Percentiles rank a stretch among this genome's conserved stretches.
Conservation (phyloP, 306 rosid species). For the Datisca glomerata region DNA sequence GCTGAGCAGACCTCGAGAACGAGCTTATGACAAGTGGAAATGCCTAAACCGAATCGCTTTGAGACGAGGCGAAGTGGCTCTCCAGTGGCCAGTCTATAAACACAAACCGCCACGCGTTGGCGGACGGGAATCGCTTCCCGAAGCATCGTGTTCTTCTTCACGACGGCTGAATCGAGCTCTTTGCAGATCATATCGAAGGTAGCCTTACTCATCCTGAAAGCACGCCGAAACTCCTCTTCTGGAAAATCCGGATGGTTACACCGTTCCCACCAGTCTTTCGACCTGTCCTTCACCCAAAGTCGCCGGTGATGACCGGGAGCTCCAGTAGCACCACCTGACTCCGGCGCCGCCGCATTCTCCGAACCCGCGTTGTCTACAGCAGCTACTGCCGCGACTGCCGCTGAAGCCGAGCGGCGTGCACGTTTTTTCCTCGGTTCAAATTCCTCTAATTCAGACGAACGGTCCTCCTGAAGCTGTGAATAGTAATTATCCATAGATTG, state of each 20-base stretch:
- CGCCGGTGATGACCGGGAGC: conserved; percentile 33
- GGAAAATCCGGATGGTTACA: conserved; percentile 48
- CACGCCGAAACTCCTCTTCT: conserved; percentile 43
- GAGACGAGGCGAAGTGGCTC: conserved; percentile 70
- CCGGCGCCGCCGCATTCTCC: background rate
- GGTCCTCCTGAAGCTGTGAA: no score
- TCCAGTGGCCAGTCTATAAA: conserved; percentile 76
- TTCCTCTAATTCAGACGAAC: background rate
- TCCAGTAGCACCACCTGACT: background rate
- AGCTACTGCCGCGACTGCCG: background rate
- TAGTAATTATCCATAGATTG: no score
- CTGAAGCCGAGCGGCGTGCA: background rate
- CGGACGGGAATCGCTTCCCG: conserved; percentile 82
- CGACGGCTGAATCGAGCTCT: conserved; percentile 48
- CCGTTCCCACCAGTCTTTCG: conserved; percentile 73
- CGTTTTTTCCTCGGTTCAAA: background rate
- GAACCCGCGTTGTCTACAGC: background rate
- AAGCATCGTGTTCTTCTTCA: conserved; percentile 74
- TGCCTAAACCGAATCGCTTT: conserved; percentile 59
- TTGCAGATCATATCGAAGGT: conserved; percentile 52
- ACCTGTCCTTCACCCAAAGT: conserved; percentile 77
- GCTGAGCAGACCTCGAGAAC: conserved; percentile 75
- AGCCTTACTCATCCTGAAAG: conserved; percentile 68
- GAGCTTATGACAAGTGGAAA: conserved; percentile 81
- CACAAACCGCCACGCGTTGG: conserved; percentile 77